Conservation (phyloP, 78 protist species). For the Chrysochromulina parva region DNA sequence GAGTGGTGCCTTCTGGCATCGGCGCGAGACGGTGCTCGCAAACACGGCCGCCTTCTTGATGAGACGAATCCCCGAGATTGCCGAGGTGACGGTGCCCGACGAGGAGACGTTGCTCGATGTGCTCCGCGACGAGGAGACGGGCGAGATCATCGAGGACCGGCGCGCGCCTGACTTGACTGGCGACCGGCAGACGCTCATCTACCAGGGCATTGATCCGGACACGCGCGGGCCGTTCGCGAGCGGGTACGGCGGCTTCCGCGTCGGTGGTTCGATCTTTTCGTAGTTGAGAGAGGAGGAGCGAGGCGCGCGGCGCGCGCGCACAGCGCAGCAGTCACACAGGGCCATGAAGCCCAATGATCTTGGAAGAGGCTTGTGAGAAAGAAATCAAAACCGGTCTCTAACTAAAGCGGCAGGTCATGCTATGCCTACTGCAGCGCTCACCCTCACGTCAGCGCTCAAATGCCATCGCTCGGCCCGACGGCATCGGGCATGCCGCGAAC, state of each 20-base stretch:
- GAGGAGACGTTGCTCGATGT: not conserved
- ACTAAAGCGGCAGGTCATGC: no score
- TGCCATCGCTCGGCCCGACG: no score
- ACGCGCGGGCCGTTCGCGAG: not conserved
- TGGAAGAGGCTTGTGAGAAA: no score
- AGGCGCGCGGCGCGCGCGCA: no score
- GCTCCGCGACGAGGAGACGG: not conserved
- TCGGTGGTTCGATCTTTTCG: no score
- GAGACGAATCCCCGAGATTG: not conserved
- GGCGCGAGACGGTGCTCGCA: not conserved
- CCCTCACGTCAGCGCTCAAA: no score
- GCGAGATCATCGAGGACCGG: not conserved
- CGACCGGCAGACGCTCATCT: not conserved
- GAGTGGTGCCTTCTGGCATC: not conserved
- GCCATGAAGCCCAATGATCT: no score
- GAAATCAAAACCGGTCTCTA: no score
- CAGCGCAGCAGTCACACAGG: no score
- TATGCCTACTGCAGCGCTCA: no score
- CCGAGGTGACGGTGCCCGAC: not conserved
- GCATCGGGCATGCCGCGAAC: no score
- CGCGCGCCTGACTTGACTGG: not conserved
- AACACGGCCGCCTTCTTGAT: not conserved
- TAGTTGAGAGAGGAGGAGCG: no score
- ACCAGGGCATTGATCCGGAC: not conserved
- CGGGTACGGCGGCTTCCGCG: not conserved